Base-by-base conservation (phyloP, 768 basidiomycete species). In the Mycena galericulata region DNA sequence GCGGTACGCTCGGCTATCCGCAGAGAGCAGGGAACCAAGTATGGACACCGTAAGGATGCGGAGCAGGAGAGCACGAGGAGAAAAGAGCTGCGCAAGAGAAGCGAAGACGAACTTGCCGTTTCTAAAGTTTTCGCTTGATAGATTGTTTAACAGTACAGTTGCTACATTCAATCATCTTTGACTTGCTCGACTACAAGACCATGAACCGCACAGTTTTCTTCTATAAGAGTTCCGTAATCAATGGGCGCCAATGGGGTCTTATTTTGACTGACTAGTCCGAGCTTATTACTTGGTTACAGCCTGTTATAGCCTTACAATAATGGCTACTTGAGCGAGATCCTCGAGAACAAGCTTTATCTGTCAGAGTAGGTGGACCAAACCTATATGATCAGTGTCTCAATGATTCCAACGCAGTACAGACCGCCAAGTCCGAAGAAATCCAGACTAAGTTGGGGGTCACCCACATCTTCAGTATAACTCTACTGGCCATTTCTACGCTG, bases 71-170 rank as follows among this genome's bases (percentile, higher is more conserved):
- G 86, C 62, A 82, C 83, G 62, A 82, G 80, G 65, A 87, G 96
- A 75, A 89, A 89, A 75, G 90, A 89, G 62, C 78, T 82, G 72
- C 86, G 92, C 65, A 86, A 82, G 77, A 83, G 88, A 65, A 86
- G 84, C 49, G 94, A 97, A 79, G 89, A 94, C 79, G 89, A 89
- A 67, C 80, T 99, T 75, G 92, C 91, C 27, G 94, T 96, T 62
- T 84, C 90, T 32, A 96, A 94, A 79, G 93, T 99, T 32, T 99
- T 99, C 79, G 90, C 92, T 62, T 99, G 84, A 88, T 73, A 34
- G 12, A 29, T 38, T 34, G 17, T 54, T 54, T 34, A 38, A 54
- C 53, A 26, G 22, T 49, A 49, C 36, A 36, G 45, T 15, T 51
- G 15, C 49, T 46, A 41, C 54, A 50, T 34, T 10, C 51, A 53